Evolutionary conservation across 176 grass and related monocot genomes (phyloP).

Genomic region (Bothriochloa decipiens): DNA sequence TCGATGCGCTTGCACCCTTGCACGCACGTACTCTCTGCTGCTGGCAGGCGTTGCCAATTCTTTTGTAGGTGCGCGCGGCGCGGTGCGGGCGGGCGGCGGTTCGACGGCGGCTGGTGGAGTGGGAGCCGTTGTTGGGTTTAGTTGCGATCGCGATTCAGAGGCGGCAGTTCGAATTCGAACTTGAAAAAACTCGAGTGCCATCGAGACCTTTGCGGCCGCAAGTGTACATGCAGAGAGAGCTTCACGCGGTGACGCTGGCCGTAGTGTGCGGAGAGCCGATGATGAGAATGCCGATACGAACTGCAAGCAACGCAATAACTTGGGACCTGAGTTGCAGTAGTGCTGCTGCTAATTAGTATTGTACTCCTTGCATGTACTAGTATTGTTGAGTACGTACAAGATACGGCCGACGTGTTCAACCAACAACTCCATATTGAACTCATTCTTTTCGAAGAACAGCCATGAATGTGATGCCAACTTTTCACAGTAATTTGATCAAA

Average conservation of each 20-base stretch:
- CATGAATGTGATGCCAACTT: too few relatives aligned
- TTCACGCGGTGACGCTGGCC: neutral
- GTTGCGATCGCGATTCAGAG: constrained; percentile 34
- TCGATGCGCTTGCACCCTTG: neutral
- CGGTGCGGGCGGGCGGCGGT: neutral
- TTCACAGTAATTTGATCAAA: too few relatives aligned
- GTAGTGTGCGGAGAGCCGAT: neutral
- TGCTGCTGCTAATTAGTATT: neutral
- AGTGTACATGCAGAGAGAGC: neutral
- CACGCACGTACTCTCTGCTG: too few relatives aligned
- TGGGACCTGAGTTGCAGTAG: neutral
- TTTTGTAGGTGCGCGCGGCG: neutral
- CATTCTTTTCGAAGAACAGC: too few relatives aligned
- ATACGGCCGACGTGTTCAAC: too few relatives aligned
- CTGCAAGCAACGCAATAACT: neutral
- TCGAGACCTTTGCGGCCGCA: constrained; percentile 2
- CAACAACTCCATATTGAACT: too few relatives aligned
- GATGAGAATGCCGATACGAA: neutral
- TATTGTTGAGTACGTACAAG: too few relatives aligned
- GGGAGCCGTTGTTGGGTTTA: constrained; percentile 22
- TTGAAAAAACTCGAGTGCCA: neutral
- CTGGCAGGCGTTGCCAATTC: neutral
- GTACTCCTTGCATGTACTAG: too few relatives aligned
- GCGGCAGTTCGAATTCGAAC: constrained; percentile 33
- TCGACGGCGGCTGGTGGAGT: neutral